A percentile compares a stretch with the other conserved stretches of the same genome.
phyloP scores from a whole-genome alignment of 2,329 filamentous ascomycete species.

The Cryphonectria nitschkei region DNA sequence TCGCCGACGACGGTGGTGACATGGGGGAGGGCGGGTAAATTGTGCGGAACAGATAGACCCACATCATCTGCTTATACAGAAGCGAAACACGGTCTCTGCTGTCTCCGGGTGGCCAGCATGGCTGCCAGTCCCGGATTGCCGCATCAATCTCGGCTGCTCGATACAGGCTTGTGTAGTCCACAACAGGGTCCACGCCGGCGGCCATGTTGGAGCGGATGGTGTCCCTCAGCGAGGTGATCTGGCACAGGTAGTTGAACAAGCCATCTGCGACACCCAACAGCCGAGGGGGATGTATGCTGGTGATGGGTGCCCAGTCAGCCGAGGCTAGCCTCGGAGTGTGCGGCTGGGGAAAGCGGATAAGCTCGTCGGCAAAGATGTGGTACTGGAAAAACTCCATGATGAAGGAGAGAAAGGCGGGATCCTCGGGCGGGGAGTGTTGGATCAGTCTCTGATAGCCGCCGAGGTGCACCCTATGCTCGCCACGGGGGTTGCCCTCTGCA shows the following conservation, averaged over 20 bases:
- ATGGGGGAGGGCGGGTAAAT: constrained; percentile 56
- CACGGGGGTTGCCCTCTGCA: constrained; percentile 59
- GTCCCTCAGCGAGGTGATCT: constrained; percentile 78
- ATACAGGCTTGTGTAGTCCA: constrained; percentile 74
- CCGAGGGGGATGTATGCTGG: constrained; percentile 52
- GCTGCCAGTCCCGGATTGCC: constrained; percentile 75
- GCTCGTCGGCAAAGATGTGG: constrained; percentile 69
- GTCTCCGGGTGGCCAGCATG: constrained; percentile 61
- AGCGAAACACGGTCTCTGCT: constrained; percentile 59
- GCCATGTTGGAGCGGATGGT: constrained; percentile 70
- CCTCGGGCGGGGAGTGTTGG: constrained; percentile 59
- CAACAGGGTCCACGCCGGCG: constrained; percentile 64
- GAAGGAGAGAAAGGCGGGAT: constrained; percentile 67
- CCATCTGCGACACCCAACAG: constrained; percentile 83
- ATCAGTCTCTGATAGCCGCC: constrained; percentile 75
- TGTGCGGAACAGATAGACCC: constrained; percentile 65
- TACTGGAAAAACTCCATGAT: constrained; percentile 85
- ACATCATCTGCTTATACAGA: constrained; percentile 69
- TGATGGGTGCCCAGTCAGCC: constrained; percentile 48
- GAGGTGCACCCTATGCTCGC: constrained; percentile 80
- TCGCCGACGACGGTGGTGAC: constrained; percentile 29
- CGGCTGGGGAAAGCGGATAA: constrained; percentile 54
- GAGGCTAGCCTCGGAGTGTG: constrained; percentile 44
- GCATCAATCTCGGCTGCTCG: constrained; percentile 76
- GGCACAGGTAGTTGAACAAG: constrained; percentile 75